phyloP scores from a whole-genome alignment of 1,284 basidiomycete species.

The Boletus albobrunnescens region DNA sequence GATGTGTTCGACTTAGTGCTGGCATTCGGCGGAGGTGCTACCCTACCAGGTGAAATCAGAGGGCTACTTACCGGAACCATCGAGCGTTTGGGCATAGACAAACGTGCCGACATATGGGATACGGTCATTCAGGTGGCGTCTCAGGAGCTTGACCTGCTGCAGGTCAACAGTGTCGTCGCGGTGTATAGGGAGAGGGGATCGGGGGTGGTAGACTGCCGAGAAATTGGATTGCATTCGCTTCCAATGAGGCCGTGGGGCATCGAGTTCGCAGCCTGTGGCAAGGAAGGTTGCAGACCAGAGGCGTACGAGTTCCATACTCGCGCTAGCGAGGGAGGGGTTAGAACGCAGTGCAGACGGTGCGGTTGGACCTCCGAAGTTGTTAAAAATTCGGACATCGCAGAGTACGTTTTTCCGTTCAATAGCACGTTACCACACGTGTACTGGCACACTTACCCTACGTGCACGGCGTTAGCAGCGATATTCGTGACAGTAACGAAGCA shows the following conservation, averaged over 20 bases:
- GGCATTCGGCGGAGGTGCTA: background rate
- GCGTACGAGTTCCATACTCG: background rate
- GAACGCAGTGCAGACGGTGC: background rate
- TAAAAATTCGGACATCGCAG: background rate
- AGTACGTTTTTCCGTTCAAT: background rate
- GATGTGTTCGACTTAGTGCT: background rate
- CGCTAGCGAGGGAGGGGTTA: no score
- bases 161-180: background rate
- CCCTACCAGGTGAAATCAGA: background rate
- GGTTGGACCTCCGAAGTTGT: background rate
- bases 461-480: background rate
- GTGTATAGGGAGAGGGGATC: background rate
- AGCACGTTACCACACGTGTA: background rate
- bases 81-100: background rate
- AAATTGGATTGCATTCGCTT: background rate
- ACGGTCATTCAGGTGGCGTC: background rate
- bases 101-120: background rate
- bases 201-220: background rate
- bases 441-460: background rate
- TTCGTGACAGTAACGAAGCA: background rate
- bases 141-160: background rate
- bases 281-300: background rate
- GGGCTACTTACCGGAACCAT: background rate
- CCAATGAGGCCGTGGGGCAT: background rate
- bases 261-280: background rate